A percentile compares a stretch with the other conserved stretches of the same genome.
phyloP scores from a whole-genome alignment of 257 asterid species.

The Capsicum chinense region DNA sequence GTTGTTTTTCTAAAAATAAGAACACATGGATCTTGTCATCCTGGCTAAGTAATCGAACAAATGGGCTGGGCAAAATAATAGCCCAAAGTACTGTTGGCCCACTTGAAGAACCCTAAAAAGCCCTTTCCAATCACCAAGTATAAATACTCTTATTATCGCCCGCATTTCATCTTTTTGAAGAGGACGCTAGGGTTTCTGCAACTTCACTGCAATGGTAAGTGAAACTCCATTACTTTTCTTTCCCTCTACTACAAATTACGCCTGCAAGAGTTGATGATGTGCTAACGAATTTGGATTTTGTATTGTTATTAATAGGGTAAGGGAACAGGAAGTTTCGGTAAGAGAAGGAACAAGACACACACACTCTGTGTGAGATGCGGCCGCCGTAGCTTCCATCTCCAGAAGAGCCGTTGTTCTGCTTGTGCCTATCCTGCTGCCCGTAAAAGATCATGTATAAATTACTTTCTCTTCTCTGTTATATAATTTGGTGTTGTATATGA shows the following conservation, averaged over 20 bases:
- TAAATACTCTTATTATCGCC: conserved; percentile 7
- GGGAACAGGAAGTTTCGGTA: conserved; percentile 74
- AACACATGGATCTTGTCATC: no score
- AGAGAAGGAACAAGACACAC: conserved; percentile 66
- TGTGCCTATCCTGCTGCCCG: conserved; percentile 69
- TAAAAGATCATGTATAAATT: conserved; percentile 49
- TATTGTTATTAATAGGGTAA: conserved; percentile 44
- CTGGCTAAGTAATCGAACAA: neutral
- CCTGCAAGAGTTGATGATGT: neutral
- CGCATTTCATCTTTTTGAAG: neutral
- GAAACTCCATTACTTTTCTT: neutral
- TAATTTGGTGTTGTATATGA: neutral
- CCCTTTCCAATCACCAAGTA: neutral
- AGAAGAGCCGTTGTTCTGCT: conserved; percentile 70
- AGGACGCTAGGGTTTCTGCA: conserved; percentile 47
- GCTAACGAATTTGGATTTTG: neutral
- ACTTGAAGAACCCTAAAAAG: conserved; percentile 19
- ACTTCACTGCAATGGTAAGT: conserved; percentile 54
- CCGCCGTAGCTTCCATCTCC: conserved; percentile 63
- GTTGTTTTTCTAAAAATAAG: no score
- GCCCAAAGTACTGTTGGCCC: conserved; percentile 1
- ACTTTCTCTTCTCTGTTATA: neutral
- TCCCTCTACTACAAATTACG: neutral
- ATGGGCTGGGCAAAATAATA: conserved; percentile 15
- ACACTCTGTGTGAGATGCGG: conserved; percentile 63